Conservation (phyloP, 1,284 basidiomycete genomes). For the Ganoderma meredithae region DNA sequence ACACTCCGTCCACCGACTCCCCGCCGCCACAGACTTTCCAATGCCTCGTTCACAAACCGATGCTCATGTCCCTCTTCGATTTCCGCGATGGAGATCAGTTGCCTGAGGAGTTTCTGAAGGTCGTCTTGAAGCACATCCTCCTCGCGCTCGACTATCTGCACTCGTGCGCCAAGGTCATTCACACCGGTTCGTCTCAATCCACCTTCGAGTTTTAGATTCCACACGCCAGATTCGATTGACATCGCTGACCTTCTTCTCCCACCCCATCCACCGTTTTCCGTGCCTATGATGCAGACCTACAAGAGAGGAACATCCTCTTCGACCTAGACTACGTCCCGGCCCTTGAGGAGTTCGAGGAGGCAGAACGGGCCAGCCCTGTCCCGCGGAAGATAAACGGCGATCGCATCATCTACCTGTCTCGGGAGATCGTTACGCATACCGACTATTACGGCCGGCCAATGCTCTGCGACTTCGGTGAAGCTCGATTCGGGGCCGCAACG, state of each 20-base stretch:
- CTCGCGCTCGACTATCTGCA: constrained; percentile 36
- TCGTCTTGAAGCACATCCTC: constrained; percentile 26
- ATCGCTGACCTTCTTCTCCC: too few species aligned
- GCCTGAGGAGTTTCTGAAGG: constrained; percentile 14
- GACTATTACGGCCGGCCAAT: constrained; percentile 24
- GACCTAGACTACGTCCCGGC: constrained; percentile 17
- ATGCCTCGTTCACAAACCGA: constrained; percentile 27
- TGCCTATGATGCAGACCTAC: constrained; percentile 18
- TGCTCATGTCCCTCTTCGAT: constrained; percentile 28
- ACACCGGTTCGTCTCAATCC: constrained; percentile 29
- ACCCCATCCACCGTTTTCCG: constrained; percentile 2
- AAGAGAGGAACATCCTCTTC: constrained; percentile 29
- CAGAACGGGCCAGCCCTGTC: constrained; percentile 20
- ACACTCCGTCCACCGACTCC: background rate
- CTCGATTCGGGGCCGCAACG: constrained; percentile 26
- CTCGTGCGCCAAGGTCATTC: constrained; percentile 33
- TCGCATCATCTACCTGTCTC: constrained; percentile 26
- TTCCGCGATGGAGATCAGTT: constrained; percentile 16
- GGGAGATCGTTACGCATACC: constrained; percentile 12
- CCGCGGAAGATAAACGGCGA: constrained; percentile 25
- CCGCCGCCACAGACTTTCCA: constrained; percentile 11
- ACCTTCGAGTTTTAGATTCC: background rate
- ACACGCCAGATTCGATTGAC: too few species aligned
- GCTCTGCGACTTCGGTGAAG: constrained; percentile 32
- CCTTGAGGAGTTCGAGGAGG: constrained; percentile 25